phyloP scores from a whole-genome alignment of 495 filamentous ascomycete genomes.

The Aspergillus heteromorphus region DNA sequence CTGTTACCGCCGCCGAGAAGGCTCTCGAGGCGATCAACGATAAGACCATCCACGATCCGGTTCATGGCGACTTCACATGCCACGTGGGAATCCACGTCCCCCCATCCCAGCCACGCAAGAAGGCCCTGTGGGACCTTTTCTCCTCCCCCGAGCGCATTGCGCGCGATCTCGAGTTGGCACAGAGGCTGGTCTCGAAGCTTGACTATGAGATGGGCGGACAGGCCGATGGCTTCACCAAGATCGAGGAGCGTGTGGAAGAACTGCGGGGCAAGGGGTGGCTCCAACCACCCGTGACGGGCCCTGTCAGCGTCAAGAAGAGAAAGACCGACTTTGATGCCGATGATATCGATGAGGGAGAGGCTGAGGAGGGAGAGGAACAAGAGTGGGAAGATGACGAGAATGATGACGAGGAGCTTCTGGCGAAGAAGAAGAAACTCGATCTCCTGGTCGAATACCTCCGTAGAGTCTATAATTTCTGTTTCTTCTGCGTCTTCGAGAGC shows the following conservation, averaged over 20 bases:
- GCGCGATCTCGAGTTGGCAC: slow-evolving; percentile 74
- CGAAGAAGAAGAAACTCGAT: slow-evolving; percentile 95
- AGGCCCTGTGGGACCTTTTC: slow-evolving; percentile 95
- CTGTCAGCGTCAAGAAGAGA: slow-evolving; percentile 53
- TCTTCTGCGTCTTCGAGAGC: slow-evolving; percentile 98
- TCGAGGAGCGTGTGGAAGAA: slow-evolving; percentile 82
- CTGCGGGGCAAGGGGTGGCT: slow-evolving; percentile 67
- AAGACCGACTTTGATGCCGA: slow-evolving; percentile 60
- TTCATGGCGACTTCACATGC: slow-evolving; percentile 90
- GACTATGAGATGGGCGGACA: slow-evolving; percentile 69
- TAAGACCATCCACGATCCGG: slow-evolving; percentile 90
- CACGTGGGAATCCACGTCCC: slow-evolving; percentile 95
- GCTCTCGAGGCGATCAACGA: slow-evolving; percentile 91
- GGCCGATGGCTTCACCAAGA: slow-evolving; percentile 65
- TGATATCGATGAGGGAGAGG: slow-evolving; percentile 63
- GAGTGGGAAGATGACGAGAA: slow-evolving; percentile 79
- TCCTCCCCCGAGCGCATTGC: slow-evolving; percentile 84
- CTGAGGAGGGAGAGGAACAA: slow-evolving; percentile 64
- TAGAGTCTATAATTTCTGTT: slow-evolving; percentile 96
- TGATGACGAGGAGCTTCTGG: slow-evolving; percentile 82
- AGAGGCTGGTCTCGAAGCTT: slow-evolving; percentile 68
- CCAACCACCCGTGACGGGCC: slow-evolving; percentile 57
- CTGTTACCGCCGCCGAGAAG: slow-evolving; percentile 61
- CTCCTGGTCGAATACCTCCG: slow-evolving; percentile 94
- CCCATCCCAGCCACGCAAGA: slow-evolving; percentile 80